phyloP scores from a whole-genome alignment of 306 rosid species.

The Fagus crenata region DNA sequence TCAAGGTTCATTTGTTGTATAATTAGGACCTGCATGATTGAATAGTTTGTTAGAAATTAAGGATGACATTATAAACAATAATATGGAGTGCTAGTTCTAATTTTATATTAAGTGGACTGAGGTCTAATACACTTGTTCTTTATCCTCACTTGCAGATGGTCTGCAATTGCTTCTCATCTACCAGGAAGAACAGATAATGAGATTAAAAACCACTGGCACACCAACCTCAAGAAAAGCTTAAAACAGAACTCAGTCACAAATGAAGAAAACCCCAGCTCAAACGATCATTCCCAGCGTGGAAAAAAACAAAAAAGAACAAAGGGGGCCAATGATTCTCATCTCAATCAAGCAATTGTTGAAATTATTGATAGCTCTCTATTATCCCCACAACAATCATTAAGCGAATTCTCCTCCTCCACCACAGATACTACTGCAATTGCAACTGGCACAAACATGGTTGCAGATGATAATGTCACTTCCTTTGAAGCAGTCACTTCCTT shows the following conservation, averaged over 20 bases:
- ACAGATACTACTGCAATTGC: constrained; percentile 9
- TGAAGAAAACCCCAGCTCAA: constrained; percentile 17
- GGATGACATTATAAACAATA: too few relatives aligned
- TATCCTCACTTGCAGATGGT: constrained; percentile 53
- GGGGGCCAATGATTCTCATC: background rate
- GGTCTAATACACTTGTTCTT: background rate
- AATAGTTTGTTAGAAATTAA: too few relatives aligned
- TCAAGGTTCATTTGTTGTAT: too few relatives aligned
- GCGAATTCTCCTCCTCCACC: constrained; percentile 26
- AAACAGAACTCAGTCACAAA: background rate
- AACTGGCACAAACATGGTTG: background rate
- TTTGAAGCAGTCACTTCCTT: constrained; percentile 13
- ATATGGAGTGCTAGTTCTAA: too few relatives aligned
- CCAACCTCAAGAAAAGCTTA: constrained; percentile 50
- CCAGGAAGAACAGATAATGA: constrained; percentile 84
- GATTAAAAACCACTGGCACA: constrained; percentile 72
- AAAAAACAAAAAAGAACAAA: background rate
- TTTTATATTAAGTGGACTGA: background rate
- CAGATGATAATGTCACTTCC: constrained; percentile 2
- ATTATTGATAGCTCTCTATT: background rate
- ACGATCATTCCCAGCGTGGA: background rate
- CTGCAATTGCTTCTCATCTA: constrained; percentile 57
- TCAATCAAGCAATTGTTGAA: background rate
- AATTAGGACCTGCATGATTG: too few relatives aligned
- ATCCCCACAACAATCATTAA: background rate